Percentiles rank a stretch among this genome's conserved stretches.
Conservation (phyloP, 306 rosid genomes). For the Malus domestica region DNA sequence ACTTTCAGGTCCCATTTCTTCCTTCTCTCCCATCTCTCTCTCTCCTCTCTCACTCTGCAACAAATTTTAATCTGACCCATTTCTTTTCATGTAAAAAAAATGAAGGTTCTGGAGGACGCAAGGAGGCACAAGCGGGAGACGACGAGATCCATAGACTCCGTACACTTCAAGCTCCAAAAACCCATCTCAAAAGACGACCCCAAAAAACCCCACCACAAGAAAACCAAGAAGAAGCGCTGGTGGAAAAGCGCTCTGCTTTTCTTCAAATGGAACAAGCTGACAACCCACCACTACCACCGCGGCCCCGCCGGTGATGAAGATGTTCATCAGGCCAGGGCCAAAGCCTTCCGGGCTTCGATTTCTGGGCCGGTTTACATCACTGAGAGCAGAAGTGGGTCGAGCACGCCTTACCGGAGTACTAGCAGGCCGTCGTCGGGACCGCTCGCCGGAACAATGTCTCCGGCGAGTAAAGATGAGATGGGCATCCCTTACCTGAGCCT, state of each 20-base stretch:
- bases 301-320: constrained; percentile 13
- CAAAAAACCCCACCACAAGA: constrained; percentile 28
- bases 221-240: constrained; percentile 66
- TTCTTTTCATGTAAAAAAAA: background rate
- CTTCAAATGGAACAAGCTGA: constrained; percentile 64
- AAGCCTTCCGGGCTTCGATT: constrained; percentile 60
- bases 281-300: constrained; percentile 3
- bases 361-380: constrained; percentile 83
- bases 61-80: background rate
- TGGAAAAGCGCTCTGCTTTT: constrained; percentile 68
- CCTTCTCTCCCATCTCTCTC: background rate
- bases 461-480: constrained; percentile 35
- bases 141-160: constrained; percentile 69
- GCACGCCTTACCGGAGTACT: constrained; percentile 45
- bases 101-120: constrained; percentile 79
- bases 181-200: constrained; percentile 70
- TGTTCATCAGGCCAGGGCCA: constrained; percentile 72
- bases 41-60: background rate
- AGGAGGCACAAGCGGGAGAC: constrained; percentile 65
- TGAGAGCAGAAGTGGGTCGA: constrained; percentile 64
- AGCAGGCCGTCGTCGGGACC: constrained; percentile 64
- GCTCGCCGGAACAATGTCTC: constrained; percentile 54
- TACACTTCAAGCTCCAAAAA: constrained; percentile 82
- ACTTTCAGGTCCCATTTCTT: constrained; percentile 55
- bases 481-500: constrained; percentile 75